phyloP scores from a whole-genome alignment of 257 asterid species.

The Coffea canephora region DNA sequence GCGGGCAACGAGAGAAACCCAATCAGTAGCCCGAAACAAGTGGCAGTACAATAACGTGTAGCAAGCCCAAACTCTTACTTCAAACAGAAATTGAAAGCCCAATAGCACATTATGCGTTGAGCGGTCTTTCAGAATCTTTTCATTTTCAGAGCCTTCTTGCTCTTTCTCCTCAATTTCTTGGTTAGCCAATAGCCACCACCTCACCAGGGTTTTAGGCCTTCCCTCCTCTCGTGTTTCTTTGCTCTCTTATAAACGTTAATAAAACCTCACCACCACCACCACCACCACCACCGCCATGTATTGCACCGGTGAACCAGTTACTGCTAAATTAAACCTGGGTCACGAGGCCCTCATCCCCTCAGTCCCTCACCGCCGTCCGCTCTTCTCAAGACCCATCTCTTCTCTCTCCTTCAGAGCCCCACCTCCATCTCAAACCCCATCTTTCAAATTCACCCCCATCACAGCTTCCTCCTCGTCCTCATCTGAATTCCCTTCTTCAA shows the following conservation, averaged over 20 bases:
- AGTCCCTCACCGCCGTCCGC: constrained; percentile 15
- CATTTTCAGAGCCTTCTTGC: background rate
- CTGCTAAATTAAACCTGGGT: constrained; percentile 19
- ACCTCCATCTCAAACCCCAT: constrained; percentile 10
- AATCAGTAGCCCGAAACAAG: background rate
- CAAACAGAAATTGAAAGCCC: background rate
- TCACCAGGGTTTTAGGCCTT: constrained; percentile 18
- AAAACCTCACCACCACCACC: constrained; percentile 17
- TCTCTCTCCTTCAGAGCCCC: constrained; percentile 26
- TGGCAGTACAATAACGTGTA: too few relatives aligned
- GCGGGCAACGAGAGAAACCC: background rate
- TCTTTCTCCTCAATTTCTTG: background rate
- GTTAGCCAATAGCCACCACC: too few relatives aligned
- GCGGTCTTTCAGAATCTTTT: background rate
- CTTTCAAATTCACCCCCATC: constrained; percentile 1
- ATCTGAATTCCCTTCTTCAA: constrained; percentile 9
- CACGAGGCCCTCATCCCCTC: constrained; percentile 19
- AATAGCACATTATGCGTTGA: background rate
- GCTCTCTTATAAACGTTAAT: background rate
- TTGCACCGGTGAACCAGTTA: constrained; percentile 20
- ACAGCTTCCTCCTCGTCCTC: constrained; percentile 19
- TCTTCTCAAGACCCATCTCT: constrained; percentile 27
- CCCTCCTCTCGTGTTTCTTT: background rate
- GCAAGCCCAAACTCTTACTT: background rate
- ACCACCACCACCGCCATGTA: constrained; percentile 22